These are phyloP conservation scores for Ceratocystis variospora DNA, from an alignment of 2,329 filamentous ascomycete species.

Conservation along the genomic window DNA sequence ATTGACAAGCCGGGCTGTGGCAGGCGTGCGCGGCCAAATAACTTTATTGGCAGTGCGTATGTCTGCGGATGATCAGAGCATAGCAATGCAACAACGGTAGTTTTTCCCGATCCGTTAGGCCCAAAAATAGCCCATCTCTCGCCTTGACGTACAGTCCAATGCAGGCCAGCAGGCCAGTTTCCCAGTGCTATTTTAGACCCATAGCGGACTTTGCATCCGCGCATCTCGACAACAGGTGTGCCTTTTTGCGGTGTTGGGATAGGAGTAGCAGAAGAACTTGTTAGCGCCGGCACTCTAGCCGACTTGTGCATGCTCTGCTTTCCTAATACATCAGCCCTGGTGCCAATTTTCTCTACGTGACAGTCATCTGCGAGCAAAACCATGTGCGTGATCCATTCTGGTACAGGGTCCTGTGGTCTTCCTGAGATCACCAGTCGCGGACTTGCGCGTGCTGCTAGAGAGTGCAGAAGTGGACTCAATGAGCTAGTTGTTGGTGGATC, in stretches of 20 bases:
- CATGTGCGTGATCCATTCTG: slow-evolving; percentile 81
- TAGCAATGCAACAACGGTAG: slow-evolving; percentile 79
- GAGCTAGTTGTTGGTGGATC: slow-evolving; percentile 67
- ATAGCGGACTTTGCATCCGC: slow-evolving; percentile 70
- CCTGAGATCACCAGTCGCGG: slow-evolving; percentile 66
- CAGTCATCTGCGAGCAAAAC: slow-evolving; percentile 56
- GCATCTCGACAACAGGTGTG: slow-evolving; percentile 72
- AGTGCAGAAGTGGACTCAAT: slow-evolving; percentile 56
- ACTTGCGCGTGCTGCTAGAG: slow-evolving; percentile 49
- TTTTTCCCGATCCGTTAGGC: slow-evolving; percentile 90
- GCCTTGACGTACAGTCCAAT: slow-evolving; percentile 71
- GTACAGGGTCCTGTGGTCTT: slow-evolving; percentile 73
- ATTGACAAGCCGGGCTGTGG: slow-evolving; percentile 53
- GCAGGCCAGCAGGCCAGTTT: slow-evolving; percentile 62
- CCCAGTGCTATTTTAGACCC: slow-evolving; percentile 64
- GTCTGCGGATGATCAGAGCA: slow-evolving; percentile 93
- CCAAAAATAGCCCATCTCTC: slow-evolving; percentile 89
- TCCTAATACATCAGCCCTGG: slow-evolving; percentile 47
- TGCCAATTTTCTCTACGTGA: slow-evolving; percentile 50
- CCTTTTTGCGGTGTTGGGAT: slow-evolving; percentile 32
- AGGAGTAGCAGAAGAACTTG: slow-evolving; percentile 28
- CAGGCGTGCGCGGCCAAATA: slow-evolving; percentile 72
- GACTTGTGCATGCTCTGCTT: slow-evolving; percentile 35
- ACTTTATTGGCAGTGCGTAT: slow-evolving; percentile 72
- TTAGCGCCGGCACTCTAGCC: slow-evolving; percentile 24